Evolutionary conservation across 345 rosid genomes (phyloP).

Genomic region (Syzygium aqueum): DNA sequence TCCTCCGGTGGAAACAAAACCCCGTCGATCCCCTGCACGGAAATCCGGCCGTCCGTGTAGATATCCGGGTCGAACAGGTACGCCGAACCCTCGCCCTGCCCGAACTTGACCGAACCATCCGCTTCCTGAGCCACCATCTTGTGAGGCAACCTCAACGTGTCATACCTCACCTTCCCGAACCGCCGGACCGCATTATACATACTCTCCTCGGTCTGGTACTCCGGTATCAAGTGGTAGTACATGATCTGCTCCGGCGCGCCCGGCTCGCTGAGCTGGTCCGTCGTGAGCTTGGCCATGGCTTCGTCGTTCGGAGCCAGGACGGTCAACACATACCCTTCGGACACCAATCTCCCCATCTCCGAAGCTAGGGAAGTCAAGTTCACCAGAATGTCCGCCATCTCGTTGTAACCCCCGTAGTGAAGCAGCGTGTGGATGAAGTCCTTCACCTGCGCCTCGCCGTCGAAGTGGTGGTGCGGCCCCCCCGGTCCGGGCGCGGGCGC

Average conservation of each 20-base stretch:
- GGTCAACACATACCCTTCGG: constrained; percentile 47
- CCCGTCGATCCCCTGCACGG: constrained; percentile 45
- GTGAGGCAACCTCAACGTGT: constrained; percentile 40
- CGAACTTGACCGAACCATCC: constrained; percentile 50
- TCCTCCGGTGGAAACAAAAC: constrained; percentile 26
- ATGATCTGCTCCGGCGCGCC: constrained; percentile 54
- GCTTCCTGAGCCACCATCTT: constrained; percentile 43
- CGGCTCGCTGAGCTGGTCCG: constrained; percentile 44
- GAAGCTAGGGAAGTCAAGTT: constrained; percentile 44
- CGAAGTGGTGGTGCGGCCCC: constrained; percentile 37
- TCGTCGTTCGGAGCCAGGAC: constrained; percentile 54
- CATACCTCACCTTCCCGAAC: constrained; percentile 36
- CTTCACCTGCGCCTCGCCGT: constrained; percentile 46
- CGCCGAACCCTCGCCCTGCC: constrained; percentile 27
- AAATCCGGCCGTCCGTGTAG: constrained; percentile 43
- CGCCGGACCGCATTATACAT: constrained; percentile 48
- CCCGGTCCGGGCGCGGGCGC: constrained; percentile 60
- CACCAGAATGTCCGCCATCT: constrained; percentile 47
- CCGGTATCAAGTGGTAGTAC: constrained; percentile 41
- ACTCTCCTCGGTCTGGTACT: constrained; percentile 58
- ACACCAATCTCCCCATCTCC: constrained; percentile 42
- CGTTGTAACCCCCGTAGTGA: constrained; percentile 48
- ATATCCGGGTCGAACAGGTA: constrained; percentile 49
- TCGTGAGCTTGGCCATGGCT: constrained; percentile 47
- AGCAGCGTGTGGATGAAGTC: constrained; percentile 42